Base-by-base conservation (phyloP, 2,329 filamentous ascomycete genomes). In the Lecanicillium sp. region DNA sequence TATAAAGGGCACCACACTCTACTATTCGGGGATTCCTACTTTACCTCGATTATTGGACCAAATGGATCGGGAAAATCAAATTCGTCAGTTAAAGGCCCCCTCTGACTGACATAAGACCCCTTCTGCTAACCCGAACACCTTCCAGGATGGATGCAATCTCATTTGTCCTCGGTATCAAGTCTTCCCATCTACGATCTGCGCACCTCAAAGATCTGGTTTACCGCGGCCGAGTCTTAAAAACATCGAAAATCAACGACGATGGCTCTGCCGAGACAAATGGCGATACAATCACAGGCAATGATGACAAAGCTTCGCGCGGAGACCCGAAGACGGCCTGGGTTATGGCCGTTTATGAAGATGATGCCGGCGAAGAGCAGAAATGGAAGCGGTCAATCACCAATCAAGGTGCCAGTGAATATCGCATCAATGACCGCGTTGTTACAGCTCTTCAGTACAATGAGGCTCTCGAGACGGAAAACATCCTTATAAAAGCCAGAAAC, bases 31-130 rank as follows among this genome's bases (percentile, higher is more conserved):
- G 90, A 98, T 67, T 94, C 89, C 3, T 96, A 95, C 65, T 98
- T 98, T 63, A 98, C 92, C 35, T 98, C 92, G 30, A 95, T 98
- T 56, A 96, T 98, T 56, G 92, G 94, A 5, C 92, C 92, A 59
- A 98, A 98, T 89, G 92, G 92, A 70, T 96, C 92, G 27, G 92
- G 92, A 48, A 98, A 98, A 64, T 98, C 92, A 15, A 98, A 98
- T 62, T 95, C 89, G 85, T 90, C 65, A 58, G 80, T 70, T 30
- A 7, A 18, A 20, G 4, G 3, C 12, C 8, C 12, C 1, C 1
- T n/a, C 5, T 47, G 32, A 17, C 25, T 15, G 25, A 33, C 15
- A 13, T 19, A n/a, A n/a, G n/a, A 19, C 15, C 41, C 29, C 34
- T 18, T 20, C 40, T 47, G 33, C 29, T 37, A 19, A 30, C 30